Evolutionary conservation across 169 alveolate genomes (phyloP).

Genomic region (Cystoisospora suis): DNA sequence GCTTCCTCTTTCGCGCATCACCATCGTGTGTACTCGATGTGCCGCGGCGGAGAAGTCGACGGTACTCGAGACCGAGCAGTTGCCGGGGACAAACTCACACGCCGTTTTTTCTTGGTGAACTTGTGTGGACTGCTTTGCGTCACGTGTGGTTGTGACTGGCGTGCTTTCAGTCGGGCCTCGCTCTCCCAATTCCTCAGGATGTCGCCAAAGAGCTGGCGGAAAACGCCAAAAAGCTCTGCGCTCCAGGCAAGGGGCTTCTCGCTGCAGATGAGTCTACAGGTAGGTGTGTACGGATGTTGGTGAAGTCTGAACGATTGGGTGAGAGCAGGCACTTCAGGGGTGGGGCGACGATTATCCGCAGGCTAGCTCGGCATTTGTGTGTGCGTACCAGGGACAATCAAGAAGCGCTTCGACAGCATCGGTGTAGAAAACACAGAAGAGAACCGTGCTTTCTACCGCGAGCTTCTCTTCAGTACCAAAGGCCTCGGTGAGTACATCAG

Average conservation of each 20-base stretch:
- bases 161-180: constrained; percentile 5
- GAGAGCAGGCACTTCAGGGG: no score
- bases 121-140: no score
- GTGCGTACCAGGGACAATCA: constrained; percentile 83
- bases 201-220: constrained; percentile 64
- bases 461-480: constrained; percentile 91
- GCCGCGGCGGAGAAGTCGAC: no score
- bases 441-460: constrained; percentile 96
- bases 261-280: constrained; percentile 99
- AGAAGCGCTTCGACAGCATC: constrained; percentile 93
- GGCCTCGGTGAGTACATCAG: constrained; percentile 92
- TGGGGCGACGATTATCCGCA: not conserved
- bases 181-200: constrained; percentile 47
- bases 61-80: no score
- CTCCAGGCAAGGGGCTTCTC: constrained; percentile 96
- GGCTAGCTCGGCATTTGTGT: not conserved
- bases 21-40: no score
- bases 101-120: no score
- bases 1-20: no score
- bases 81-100: no score
- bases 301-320: not conserved
- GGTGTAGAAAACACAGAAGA: constrained; percentile 93
- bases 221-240: constrained; percentile 55
- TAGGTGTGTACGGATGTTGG: constrained; percentile 74
- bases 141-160: not conserved